Conservation (phyloP, 768 basidiomycete genomes). For the Trametes cubensis region DNA sequence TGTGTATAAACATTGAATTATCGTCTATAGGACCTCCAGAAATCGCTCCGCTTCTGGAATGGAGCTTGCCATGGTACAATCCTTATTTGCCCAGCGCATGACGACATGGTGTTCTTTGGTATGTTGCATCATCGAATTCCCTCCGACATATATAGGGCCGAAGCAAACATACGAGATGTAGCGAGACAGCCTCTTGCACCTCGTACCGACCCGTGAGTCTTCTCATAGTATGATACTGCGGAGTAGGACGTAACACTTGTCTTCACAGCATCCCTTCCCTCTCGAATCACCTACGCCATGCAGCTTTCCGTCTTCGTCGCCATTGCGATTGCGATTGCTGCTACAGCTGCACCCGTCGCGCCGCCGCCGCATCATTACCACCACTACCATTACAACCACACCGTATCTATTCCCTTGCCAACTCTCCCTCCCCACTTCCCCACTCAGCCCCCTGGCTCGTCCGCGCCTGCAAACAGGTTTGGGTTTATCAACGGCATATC, state of each 20-base stretch:
- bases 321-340: conserved; percentile 1
- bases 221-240: too few relatives aligned
- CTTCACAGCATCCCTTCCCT: not conserved
- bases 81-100: not conserved
- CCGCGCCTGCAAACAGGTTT: not conserved
- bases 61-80: not conserved
- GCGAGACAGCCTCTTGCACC: not conserved
- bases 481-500: not conserved
- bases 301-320: conserved; percentile 6
- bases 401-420: not conserved
- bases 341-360: not conserved
- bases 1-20: too few relatives aligned
- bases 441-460: not conserved
- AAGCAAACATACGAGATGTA: not conserved
- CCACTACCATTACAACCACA: conserved; percentile 2
- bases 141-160: not conserved
- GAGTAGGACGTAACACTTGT: not conserved
- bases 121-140: not conserved
- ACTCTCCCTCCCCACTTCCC: not conserved
- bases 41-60: too few relatives aligned
- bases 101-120: not conserved
- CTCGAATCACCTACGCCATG: not conserved
- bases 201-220: not conserved
- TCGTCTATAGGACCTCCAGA: too few relatives aligned
- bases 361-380: not conserved